Percentiles rank a stretch among this genome's conserved stretches.
Evolutionary conservation across 176 grass and related monocot genomes (phyloP).

Genomic region (Oryza punctata): DNA sequence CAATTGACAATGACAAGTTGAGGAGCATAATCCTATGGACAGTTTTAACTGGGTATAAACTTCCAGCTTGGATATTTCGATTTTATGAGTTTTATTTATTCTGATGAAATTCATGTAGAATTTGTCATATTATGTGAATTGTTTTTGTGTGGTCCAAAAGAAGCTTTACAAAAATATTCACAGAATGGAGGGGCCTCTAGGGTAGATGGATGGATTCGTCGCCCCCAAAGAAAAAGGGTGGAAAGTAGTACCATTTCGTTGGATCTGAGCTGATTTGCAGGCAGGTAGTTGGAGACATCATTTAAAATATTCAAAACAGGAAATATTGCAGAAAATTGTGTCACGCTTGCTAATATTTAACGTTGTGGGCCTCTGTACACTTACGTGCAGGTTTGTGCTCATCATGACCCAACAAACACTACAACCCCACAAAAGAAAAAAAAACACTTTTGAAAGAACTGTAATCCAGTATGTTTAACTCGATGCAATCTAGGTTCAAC

Average conservation of each 20-base stretch:
- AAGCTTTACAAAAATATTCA: background rate
- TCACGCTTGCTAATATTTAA: background rate
- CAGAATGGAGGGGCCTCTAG: background rate
- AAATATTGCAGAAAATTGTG: too few relatives aligned
- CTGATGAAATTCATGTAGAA: too few relatives aligned
- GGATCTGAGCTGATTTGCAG: background rate
- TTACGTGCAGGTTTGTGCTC: background rate
- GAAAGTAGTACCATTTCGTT: background rate
- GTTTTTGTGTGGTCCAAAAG: background rate
- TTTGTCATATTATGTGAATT: too few relatives aligned
- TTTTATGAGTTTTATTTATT: too few relatives aligned
- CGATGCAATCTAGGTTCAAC: too few relatives aligned
- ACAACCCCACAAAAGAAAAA: background rate
- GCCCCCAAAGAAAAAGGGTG: background rate
- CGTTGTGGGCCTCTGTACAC: background rate
- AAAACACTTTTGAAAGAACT: background rate
- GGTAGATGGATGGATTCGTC: background rate
- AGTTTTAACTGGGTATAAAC: too few relatives aligned
- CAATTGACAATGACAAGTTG: background rate
- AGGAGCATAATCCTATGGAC: too few relatives aligned
- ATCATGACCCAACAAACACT: background rate
- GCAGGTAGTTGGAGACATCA: background rate
- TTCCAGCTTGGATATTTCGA: too few relatives aligned
- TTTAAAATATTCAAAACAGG: background rate
- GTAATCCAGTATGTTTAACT: background rate